Evolutionary conservation across 2,329 filamentous ascomycete genomes (phyloP).

Genomic region (Bisporella sp.): DNA sequence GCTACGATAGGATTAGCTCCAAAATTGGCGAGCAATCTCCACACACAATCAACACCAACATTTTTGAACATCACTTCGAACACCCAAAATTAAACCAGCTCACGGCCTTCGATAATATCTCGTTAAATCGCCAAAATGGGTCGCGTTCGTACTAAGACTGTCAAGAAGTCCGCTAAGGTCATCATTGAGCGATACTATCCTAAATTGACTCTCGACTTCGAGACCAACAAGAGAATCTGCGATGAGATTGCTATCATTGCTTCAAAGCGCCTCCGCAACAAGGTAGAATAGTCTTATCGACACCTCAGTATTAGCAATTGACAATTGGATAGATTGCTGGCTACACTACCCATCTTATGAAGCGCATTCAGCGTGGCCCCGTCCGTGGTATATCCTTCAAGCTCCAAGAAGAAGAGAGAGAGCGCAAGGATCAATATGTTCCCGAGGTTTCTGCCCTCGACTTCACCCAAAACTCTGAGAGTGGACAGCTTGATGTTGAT

Average conservation of each 20-base stretch:
- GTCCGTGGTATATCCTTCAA: conserved; percentile 99
- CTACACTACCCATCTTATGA: conserved; percentile 98
- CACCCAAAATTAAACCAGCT: conserved; percentile 2
- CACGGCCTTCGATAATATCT: background rate
- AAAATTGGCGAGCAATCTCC: no score
- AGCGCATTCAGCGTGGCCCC: conserved; percentile 98
- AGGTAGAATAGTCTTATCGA: conserved; percentile 50
- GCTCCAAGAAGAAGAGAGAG: conserved; percentile 99
- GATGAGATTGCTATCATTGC: conserved; percentile 99
- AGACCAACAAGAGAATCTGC: conserved; percentile 99
- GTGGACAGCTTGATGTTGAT: conserved; percentile 90
- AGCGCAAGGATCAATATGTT: conserved; percentile 99
- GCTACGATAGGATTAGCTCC: no score
- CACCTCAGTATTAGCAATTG: conserved; percentile 57
- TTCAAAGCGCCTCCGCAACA: conserved; percentile 98
- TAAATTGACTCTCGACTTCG: conserved; percentile 97
- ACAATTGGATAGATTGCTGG: conserved; percentile 68
- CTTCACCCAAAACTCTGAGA: conserved; percentile 85
- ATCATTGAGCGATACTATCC: conserved; percentile 99
- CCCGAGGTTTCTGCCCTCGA: conserved; percentile 98
- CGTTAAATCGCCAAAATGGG: conserved; percentile 30
- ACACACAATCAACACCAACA: no score
- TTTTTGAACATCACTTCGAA: background rate
- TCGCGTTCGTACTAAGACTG: conserved; percentile 37
- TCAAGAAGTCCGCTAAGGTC: conserved; percentile 75